A percentile compares a stretch with the other conserved stretches of the same genome.
phyloP scores from a whole-genome alignment of 208 protist species.

The Entamoeba histolytica region DNA sequence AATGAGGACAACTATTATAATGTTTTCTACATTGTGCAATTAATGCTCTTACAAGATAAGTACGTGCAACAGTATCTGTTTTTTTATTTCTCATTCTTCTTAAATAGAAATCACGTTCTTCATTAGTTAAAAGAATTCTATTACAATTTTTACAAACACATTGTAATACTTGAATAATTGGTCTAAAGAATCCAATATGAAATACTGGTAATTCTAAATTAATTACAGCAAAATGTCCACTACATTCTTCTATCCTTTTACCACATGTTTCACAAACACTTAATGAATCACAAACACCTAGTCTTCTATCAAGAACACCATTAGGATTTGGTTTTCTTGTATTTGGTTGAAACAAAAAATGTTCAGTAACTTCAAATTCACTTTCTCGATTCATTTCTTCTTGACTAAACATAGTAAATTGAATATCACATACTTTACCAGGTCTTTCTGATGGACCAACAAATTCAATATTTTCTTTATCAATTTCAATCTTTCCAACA shows the following conservation, averaged over 20 bases:
- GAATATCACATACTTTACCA: not conserved
- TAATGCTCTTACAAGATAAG: not conserved
- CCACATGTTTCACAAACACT: not conserved
- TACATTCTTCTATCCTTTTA: constrained; percentile 41
- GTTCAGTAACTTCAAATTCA: not conserved
- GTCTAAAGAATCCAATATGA: constrained; percentile 77
- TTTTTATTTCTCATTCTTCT: constrained; percentile 15
- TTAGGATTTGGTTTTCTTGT: not conserved
- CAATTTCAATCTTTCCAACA: not conserved
- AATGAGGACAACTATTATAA: constrained; percentile 39
- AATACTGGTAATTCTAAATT: constrained; percentile 86
- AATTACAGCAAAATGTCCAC: constrained; percentile 90
- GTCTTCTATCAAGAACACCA: not conserved
- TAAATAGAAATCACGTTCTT: not conserved
- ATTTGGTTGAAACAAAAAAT: not conserved
- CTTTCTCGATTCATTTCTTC: not conserved
- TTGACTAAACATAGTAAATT: not conserved
- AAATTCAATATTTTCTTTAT: not conserved
- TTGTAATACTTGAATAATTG: constrained; percentile 68
- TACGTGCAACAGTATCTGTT: not conserved
- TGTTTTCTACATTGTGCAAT: not conserved
- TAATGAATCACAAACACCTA: not conserved
- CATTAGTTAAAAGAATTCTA: constrained; percentile 50
- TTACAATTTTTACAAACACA: constrained; percentile 83
- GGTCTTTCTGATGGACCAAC: not conserved